These are phyloP conservation scores for Wallacemonas sp. DNA, from an alignment of 208 protist genomes.

Conservation along the genomic window DNA sequence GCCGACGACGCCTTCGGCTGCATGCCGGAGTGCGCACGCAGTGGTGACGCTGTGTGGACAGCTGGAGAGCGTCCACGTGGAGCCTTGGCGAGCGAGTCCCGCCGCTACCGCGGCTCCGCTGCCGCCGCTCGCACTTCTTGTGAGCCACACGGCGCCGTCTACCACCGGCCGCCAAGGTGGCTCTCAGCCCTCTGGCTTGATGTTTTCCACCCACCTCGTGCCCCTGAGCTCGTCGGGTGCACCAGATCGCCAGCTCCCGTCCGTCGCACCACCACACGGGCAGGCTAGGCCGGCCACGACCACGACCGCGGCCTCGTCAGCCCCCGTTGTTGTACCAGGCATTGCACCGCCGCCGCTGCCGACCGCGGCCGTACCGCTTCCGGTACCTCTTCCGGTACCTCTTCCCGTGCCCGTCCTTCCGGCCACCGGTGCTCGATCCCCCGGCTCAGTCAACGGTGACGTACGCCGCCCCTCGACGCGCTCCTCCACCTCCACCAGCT, in stretches of 20 bases:
- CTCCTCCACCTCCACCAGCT: no score
- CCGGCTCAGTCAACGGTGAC: no score
- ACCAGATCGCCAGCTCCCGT: no score
- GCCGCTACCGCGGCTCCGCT: neutral
- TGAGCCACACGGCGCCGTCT: neutral
- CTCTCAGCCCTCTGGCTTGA: no score
- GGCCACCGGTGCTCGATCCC: neutral
- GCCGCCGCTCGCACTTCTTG: conserved; percentile 1
- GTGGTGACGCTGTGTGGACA: neutral
- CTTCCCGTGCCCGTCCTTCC: conserved; percentile 12
- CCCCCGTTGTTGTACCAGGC: neutral
- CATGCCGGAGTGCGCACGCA: no score
- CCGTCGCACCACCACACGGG: no score
- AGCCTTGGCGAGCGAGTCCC: neutral
- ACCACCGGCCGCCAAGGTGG: no score
- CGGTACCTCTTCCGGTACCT: conserved; percentile 6
- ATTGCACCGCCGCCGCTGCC: neutral
- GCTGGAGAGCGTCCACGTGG: neutral
- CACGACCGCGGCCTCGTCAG: neutral
- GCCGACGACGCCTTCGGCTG: no score
- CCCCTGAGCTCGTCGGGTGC: neutral
- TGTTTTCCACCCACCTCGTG: neutral
- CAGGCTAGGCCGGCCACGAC: no score
- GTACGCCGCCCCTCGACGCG: no score
- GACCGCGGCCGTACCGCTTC: no score